A percentile compares a stretch with the other conserved stretches of the same genome.
These are phyloP conservation scores for Phalaenopsis equestris DNA, from an alignment of 106 monocot genomes.

Conservation along the genomic window DNA sequence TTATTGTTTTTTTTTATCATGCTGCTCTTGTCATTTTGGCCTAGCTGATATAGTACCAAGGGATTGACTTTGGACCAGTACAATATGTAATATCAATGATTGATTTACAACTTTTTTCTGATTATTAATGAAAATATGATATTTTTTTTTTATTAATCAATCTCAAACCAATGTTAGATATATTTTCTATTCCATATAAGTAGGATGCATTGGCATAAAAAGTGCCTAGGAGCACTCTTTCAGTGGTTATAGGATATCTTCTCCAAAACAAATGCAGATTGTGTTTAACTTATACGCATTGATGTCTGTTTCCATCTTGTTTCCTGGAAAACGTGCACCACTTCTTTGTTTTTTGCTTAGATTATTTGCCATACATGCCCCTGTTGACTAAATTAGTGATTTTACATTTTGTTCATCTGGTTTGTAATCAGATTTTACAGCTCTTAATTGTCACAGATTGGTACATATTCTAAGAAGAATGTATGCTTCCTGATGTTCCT, in stretches of 20 bases:
- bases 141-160: neutral
- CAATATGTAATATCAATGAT: neutral
- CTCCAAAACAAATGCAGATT: neutral
- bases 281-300: neutral
- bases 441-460: constrained; percentile 49
- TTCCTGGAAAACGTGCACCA: neutral
- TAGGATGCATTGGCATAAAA: neutral
- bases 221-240: neutral
- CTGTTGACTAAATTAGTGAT: neutral
- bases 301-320: neutral
- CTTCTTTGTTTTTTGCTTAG: neutral
- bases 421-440: neutral
- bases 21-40: neutral
- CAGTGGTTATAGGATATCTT: neutral
- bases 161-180: neutral
- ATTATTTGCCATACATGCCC: neutral
- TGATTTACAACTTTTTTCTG: neutral
- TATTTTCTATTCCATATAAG: neutral
- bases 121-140: neutral
- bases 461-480: constrained; percentile 64
- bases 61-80: neutral
- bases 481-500: constrained; percentile 93
- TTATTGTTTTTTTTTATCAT: neutral
- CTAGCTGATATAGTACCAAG: neutral
- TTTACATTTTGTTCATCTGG: neutral